Evolutionary conservation across 768 basidiomycete genomes (phyloP).

Genomic region (Mycena vitilis): DNA sequence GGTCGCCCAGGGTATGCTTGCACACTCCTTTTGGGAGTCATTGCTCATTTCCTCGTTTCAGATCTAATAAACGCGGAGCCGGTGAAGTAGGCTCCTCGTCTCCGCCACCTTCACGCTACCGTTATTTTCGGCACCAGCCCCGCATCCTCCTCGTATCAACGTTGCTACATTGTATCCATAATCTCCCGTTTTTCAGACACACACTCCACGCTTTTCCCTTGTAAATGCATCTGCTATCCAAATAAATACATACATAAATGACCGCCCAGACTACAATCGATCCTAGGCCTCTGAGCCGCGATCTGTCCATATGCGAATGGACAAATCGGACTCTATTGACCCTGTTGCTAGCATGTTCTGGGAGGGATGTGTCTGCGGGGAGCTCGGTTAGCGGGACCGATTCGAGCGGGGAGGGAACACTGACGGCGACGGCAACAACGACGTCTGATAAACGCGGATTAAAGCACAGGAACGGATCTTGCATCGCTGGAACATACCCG

Average conservation of each 20-base stretch:
- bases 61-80: constrained; percentile 73
- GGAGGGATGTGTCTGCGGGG: constrained; percentile 79
- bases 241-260: constrained; percentile 30
- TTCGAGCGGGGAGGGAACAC: constrained; percentile 36
- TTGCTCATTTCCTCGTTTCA: constrained; percentile 41
- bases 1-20: constrained; percentile 74
- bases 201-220: constrained; percentile 26
- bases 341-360: constrained; percentile 92
- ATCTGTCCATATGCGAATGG: constrained; percentile 88
- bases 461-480: neutral
- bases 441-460: constrained; percentile 56
- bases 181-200: constrained; percentile 12
- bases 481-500: constrained; percentile 56
- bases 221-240: constrained; percentile 35
- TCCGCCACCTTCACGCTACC: neutral
- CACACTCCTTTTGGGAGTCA: constrained; percentile 6
- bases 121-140: constrained; percentile 3
- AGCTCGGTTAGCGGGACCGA: constrained; percentile 26
- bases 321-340: constrained; percentile 85
- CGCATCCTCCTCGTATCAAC: constrained; percentile 6
- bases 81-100: constrained; percentile 52
- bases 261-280: constrained; percentile 19
- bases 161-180: constrained; percentile 29
- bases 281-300: constrained; percentile 41
- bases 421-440: constrained; percentile 84